These are phyloP conservation scores for Linnemannia exigua DNA, from an alignment of 192 early-diverging fungal genomes.

Conservation along the genomic window DNA sequence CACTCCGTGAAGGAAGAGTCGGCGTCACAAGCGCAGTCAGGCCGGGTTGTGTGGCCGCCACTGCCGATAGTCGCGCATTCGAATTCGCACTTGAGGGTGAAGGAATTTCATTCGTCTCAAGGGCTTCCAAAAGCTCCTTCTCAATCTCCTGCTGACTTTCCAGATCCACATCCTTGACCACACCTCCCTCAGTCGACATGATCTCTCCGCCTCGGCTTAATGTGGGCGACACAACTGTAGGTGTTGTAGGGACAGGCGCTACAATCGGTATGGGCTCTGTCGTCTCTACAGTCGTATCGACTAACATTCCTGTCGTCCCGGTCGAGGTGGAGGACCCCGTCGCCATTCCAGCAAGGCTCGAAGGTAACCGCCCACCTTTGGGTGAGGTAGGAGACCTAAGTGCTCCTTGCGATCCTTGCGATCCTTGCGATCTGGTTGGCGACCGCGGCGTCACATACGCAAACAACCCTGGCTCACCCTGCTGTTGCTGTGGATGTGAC, in stretches of 20 bases:
- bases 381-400: background rate
- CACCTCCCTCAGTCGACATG: background rate
- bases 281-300: background rate
- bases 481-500: background rate
- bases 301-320: background rate
- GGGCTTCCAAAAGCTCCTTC: constrained; percentile 43
- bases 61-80: background rate
- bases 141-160: constrained; percentile 42
- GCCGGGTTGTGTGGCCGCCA: background rate
- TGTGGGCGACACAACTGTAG: constrained; percentile 26
- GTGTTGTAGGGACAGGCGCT: constrained; percentile 16
- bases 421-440: background rate
- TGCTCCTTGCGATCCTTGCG: background rate
- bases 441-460: constrained; percentile 35
- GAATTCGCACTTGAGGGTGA: background rate
- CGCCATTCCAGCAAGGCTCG: background rate
- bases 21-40: background rate
- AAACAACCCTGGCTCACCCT: background rate
- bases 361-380: background rate
- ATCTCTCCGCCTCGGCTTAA: constrained; percentile 26
- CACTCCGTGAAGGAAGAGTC: background rate
- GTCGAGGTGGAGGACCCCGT: background rate
- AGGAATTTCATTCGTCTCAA: constrained; percentile 15
- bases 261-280: constrained; percentile 5
- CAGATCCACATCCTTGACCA: background rate